These are phyloP conservation scores for Metarhizium humberi DNA, from an alignment of 2,329 filamentous ascomycete genomes.

Conservation along the genomic window DNA sequence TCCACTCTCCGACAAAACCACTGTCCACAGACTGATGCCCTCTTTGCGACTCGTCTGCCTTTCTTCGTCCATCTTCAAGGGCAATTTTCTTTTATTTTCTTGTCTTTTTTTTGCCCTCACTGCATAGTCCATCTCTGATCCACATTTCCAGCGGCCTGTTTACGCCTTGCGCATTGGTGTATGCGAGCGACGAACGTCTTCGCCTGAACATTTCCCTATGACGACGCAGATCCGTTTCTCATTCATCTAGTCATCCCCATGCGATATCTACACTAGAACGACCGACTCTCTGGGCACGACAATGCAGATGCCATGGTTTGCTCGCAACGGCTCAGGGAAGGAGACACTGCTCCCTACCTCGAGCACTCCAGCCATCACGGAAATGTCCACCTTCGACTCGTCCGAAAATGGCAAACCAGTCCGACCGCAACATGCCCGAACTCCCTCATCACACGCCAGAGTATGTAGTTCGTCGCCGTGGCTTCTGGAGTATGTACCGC, in stretches of 20 bases:
- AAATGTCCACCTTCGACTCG: conserved; percentile 13
- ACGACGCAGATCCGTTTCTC: conserved; percentile 9
- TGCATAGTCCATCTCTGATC: background rate
- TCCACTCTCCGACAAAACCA: background rate
- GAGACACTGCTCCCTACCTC: conserved; percentile 25
- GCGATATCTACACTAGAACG: conserved; percentile 3
- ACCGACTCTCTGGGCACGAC: conserved; percentile 12
- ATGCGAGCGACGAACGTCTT: background rate
- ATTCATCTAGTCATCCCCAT: conserved; percentile 9
- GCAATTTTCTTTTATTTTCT: background rate
- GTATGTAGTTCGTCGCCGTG: conserved; percentile 25
- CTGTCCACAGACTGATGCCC: background rate
- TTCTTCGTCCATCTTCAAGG: background rate
- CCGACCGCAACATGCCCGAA: conserved; percentile 31
- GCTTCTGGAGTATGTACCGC: background rate
- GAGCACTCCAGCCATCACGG: conserved; percentile 23
- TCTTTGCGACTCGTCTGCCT: background rate
- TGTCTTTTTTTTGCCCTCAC: background rate
- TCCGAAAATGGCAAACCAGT: conserved; percentile 16
- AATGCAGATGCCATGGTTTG: conserved; percentile 30
- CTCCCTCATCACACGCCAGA: conserved; percentile 46
- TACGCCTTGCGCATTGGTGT: background rate
- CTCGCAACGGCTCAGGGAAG: conserved; percentile 20
- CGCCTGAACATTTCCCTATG: background rate
- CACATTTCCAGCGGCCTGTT: background rate